phyloP scores from a whole-genome alignment of 176 grass and related monocot species.

The Tuctoria greenei region DNA sequence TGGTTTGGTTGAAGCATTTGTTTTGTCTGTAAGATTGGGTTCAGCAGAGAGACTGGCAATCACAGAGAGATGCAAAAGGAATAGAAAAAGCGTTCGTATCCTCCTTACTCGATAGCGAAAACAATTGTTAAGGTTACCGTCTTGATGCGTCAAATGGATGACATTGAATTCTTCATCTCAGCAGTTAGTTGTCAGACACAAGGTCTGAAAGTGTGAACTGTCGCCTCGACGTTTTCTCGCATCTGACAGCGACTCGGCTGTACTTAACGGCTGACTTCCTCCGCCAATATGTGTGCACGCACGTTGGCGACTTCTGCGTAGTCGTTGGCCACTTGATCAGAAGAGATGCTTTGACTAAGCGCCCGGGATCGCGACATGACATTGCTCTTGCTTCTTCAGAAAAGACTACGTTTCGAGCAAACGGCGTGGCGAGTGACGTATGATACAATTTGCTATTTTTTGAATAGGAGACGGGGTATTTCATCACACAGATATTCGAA shows the following conservation, averaged over 20 bases:
- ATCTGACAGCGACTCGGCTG: too few relatives aligned
- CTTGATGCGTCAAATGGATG: slow-evolving; percentile 23
- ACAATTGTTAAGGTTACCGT: not conserved
- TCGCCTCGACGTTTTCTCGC: not conserved
- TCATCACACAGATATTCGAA: too few relatives aligned
- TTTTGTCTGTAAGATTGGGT: not conserved
- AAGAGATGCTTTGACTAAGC: not conserved
- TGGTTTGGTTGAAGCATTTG: slow-evolving; percentile 37
- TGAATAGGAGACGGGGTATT: too few relatives aligned
- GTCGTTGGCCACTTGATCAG: slow-evolving; percentile 1
- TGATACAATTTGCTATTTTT: too few relatives aligned
- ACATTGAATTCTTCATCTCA: slow-evolving; percentile 19
- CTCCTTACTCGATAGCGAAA: too few relatives aligned
- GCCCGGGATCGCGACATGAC: not conserved
- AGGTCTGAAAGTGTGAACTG: not conserved
- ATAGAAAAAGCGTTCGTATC: too few relatives aligned
- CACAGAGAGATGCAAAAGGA: too few relatives aligned
- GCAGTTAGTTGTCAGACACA: not conserved
- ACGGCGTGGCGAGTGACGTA: too few relatives aligned
- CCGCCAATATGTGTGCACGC: slow-evolving; percentile 11
- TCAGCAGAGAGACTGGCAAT: not conserved
- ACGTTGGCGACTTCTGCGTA: slow-evolving; percentile 18
- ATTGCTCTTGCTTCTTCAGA: not conserved
- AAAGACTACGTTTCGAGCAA: too few relatives aligned
- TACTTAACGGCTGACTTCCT: slow-evolving; percentile 13